These are phyloP conservation scores for Acmispon strigosus DNA, from an alignment of 306 rosid species.

Conservation along the genomic window DNA sequence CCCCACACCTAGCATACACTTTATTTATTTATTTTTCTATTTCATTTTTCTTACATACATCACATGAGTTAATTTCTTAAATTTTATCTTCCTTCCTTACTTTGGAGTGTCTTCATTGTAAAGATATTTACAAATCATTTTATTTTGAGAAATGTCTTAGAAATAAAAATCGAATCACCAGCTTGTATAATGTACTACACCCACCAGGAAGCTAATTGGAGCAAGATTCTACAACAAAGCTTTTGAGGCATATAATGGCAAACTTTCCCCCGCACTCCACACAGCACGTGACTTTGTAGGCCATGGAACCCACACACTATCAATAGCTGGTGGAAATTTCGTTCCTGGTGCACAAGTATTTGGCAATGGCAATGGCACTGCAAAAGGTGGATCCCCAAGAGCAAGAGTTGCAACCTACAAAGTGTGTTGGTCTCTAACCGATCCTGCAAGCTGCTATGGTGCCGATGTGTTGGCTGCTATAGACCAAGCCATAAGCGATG, in stretches of 20 bases:
- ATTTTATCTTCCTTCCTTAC: too few species aligned
- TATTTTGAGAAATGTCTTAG: too few species aligned
- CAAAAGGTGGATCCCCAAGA: slow-evolving; percentile 82
- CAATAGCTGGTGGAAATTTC: slow-evolving; percentile 69
- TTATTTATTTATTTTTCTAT: too few species aligned
- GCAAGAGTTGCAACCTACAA: slow-evolving; percentile 73
- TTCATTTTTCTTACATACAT: too few species aligned
- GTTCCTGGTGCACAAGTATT: slow-evolving; percentile 13
- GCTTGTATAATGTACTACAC: neutral
- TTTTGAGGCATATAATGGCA: neutral
- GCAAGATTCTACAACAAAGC: slow-evolving; percentile 56
- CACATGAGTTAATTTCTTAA: too few species aligned
- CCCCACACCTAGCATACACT: too few species aligned
- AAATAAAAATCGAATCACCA: too few species aligned
- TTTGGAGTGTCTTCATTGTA: too few species aligned
- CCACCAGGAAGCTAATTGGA: slow-evolving; percentile 67
- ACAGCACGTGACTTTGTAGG: slow-evolving; percentile 58
- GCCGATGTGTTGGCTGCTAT: slow-evolving; percentile 57
- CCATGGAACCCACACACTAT: slow-evolving; percentile 77
- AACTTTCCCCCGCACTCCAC: neutral
- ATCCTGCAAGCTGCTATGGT: slow-evolving; percentile 28
- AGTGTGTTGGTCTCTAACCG: slow-evolving; percentile 45
- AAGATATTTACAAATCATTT: too few species aligned
- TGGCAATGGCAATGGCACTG: slow-evolving; percentile 23
- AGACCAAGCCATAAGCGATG: slow-evolving; percentile 63